Evolutionary conservation across 2,329 filamentous ascomycete genomes (phyloP).

Genomic region (Coniochaeta sp.): DNA sequence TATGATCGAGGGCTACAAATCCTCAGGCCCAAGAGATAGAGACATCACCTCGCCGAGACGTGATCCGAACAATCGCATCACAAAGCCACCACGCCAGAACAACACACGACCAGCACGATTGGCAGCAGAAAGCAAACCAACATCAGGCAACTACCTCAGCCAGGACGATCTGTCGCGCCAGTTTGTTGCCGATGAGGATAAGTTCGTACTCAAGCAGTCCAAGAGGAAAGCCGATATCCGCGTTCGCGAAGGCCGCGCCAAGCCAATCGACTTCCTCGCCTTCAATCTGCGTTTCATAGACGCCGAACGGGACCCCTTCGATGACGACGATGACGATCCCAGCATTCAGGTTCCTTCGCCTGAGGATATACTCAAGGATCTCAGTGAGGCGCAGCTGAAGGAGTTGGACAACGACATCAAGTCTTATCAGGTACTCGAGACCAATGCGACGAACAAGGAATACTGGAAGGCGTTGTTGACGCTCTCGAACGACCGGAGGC

Average conservation of each 20-base stretch:
- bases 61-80: constrained; percentile 48
- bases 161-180: constrained; percentile 71
- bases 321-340: constrained; percentile 70
- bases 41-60: constrained; percentile 48
- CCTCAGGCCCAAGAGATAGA: constrained; percentile 26
- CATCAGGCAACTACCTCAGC: constrained; percentile 45
- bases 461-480: constrained; percentile 91
- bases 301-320: constrained; percentile 72
- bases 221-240: constrained; percentile 98
- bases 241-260: constrained; percentile 82
- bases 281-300: constrained; percentile 89
- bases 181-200: constrained; percentile 92
- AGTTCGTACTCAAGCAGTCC: constrained; percentile 90
- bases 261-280: constrained; percentile 87
- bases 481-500: constrained; percentile 69
- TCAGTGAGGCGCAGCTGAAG: constrained; percentile 58
- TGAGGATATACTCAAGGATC: constrained; percentile 67
- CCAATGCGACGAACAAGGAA: constrained; percentile 66
- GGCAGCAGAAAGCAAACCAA: constrained; percentile 9
- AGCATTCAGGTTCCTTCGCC: constrained; percentile 73
- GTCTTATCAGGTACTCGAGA: constrained; percentile 76
- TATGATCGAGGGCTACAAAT: constrained; percentile 42
- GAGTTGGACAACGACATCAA: constrained; percentile 77
- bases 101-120: constrained; percentile 17
- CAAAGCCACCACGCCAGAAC: constrained; percentile 35